A percentile compares a stretch with the other conserved stretches of the same genome.
These are phyloP conservation scores for Vicia villosa DNA, from an alignment of 306 rosid genomes.

Conservation along the genomic window DNA sequence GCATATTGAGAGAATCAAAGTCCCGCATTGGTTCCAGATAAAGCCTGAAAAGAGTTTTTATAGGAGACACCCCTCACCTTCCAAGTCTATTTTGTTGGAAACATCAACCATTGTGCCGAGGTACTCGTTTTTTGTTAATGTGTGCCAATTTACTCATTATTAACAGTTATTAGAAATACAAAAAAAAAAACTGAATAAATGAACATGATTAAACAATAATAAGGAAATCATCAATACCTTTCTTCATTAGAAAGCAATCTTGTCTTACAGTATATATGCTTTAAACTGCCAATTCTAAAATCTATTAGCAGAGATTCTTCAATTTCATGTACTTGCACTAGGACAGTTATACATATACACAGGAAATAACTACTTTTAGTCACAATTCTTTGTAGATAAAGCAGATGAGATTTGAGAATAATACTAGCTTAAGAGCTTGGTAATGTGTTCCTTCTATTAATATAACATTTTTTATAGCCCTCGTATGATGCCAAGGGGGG, in stretches of 20 bases:
- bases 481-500: not conserved
- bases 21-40: too few species aligned
- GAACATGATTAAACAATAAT: not conserved
- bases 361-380: not conserved
- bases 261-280: not conserved
- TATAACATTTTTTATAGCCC: not conserved
- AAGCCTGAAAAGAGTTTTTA: too few species aligned
- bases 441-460: slow-evolving; percentile 15
- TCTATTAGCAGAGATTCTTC: not conserved
- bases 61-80: too few species aligned
- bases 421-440: slow-evolving; percentile 20
- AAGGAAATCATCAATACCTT: slow-evolving; percentile 16
- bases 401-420: not conserved
- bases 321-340: not conserved
- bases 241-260: not conserved
- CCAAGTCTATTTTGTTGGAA: too few species aligned
- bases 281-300: slow-evolving; percentile 24
- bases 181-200: slow-evolving; percentile 7
- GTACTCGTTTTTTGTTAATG: too few species aligned
- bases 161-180: not conserved
- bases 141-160: not conserved
- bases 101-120: too few species aligned
- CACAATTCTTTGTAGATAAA: not conserved
- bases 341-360: not conserved
- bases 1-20: too few species aligned